A percentile compares a stretch with the other conserved stretches of the same genome.
Conservation (phyloP, 352 stramenopile species). For the Phytophthora multivora region DNA sequence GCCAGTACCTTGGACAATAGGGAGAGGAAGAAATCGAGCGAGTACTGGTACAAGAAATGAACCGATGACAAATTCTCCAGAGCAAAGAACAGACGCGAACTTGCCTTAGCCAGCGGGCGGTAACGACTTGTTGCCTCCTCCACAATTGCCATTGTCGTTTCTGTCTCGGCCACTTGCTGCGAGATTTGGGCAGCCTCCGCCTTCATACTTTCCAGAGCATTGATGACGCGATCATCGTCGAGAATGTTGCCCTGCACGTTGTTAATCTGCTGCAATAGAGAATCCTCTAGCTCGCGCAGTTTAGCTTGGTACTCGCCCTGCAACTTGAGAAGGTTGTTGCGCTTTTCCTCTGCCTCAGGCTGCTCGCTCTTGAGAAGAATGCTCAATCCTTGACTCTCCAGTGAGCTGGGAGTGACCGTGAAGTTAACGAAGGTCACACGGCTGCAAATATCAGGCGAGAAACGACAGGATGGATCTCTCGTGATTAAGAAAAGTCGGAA, state of each 20-base stretch:
- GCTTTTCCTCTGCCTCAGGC: conserved; percentile 97
- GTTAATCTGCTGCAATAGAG: conserved; percentile 98
- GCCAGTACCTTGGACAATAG: conserved; percentile 94
- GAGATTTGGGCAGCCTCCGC: conserved; percentile 97
- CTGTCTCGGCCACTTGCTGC: conserved; percentile 86
- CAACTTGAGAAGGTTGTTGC: conserved; percentile 96
- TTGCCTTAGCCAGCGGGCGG: conserved; percentile 92
- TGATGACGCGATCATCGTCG: conserved; percentile 98
- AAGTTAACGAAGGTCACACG: conserved; percentile 99
- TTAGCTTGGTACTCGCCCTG: conserved; percentile 98
- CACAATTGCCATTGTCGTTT: conserved; percentile 82
- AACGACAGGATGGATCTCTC: conserved; percentile 96
- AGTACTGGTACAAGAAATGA: conserved; percentile 99
- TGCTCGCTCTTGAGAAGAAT: conserved; percentile 96
- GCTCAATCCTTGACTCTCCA: conserved; percentile 97
- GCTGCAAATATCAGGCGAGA: conserved; percentile 99
- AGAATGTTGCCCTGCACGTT: conserved; percentile 99
- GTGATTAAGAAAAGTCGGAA: conserved; percentile 99
- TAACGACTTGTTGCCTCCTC: conserved; percentile 95
- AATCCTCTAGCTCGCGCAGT: conserved; percentile 97
- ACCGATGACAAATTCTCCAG: conserved; percentile 95
- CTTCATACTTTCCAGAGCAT: conserved; percentile 99
- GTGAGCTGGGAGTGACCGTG: conserved; percentile 98
- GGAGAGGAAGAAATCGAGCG: conserved; percentile 97
- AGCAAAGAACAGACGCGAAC: conserved; percentile 92